phyloP scores from a whole-genome alignment of 441 rosid species.

The Oxalis stricta region DNA sequence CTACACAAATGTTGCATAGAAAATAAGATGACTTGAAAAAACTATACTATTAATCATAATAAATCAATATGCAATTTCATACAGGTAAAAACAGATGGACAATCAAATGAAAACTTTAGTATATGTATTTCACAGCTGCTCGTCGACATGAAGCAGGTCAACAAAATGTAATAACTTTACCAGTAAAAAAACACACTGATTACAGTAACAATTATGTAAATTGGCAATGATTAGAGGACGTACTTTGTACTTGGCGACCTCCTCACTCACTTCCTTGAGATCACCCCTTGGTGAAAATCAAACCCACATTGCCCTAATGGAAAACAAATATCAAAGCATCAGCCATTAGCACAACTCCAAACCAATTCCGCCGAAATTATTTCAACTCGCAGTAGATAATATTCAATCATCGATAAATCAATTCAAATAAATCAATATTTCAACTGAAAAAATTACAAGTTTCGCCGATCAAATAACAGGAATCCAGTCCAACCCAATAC shows the following conservation, averaged over 20 bases:
- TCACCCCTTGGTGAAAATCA: constrained; percentile 87
- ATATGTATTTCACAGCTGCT: too few species aligned
- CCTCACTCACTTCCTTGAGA: constrained; percentile 85
- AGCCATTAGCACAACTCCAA: too few species aligned
- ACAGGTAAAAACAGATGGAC: too few species aligned
- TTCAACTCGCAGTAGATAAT: too few species aligned
- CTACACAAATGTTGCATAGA: too few species aligned
- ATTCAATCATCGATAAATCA: not conserved
- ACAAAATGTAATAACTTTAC: not conserved
- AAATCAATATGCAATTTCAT: too few species aligned
- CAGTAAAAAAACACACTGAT: not conserved
- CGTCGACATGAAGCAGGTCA: not conserved
- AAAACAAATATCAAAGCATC: not conserved
- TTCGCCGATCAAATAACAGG: not conserved
- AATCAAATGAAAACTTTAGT: too few species aligned
- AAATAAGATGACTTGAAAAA: too few species aligned
- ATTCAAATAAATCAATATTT: not conserved
- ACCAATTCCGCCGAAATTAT: too few species aligned
- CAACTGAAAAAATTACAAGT: too few species aligned
- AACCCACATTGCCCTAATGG: constrained; percentile 69
- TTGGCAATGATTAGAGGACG: too few species aligned
- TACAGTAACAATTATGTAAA: not conserved
- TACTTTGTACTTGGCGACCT: constrained; percentile 49
- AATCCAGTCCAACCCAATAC: not conserved
- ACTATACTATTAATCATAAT: too few species aligned